Percentiles rank a stretch among this genome's conserved stretches.
Conservation (phyloP, 768 basidiomycete species). For the Kwoniella heveanensis region DNA sequence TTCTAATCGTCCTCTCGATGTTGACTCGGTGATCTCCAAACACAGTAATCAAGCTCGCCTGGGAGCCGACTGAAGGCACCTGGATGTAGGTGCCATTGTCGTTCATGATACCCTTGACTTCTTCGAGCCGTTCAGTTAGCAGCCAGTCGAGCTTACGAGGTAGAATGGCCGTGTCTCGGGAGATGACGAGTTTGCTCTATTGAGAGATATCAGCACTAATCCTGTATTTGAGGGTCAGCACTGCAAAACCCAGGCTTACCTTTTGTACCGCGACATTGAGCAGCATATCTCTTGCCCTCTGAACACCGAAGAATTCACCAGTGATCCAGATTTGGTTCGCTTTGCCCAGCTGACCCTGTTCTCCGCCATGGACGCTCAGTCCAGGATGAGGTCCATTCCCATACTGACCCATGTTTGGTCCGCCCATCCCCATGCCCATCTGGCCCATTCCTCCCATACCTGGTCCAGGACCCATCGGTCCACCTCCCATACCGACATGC, state of each 20-base stretch:
- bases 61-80: constrained; percentile 87
- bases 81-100: constrained; percentile 97
- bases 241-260: constrained; percentile 63
- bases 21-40: constrained; percentile 92
- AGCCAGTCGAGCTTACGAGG: constrained; percentile 99
- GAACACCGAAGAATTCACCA: constrained; percentile 94
- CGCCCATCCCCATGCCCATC: constrained; percentile 59
- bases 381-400: constrained; percentile 56
- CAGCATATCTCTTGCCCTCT: constrained; percentile 92
- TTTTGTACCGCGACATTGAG: constrained; percentile 83
- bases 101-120: constrained; percentile 86
- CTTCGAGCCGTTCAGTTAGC: constrained; percentile 92
- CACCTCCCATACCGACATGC: constrained; percentile 37
- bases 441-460: constrained; percentile 21
- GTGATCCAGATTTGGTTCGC: constrained; percentile 91
- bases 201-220: neutral
- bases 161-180: constrained; percentile 87
- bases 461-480: constrained; percentile 29
- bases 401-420: constrained; percentile 35
- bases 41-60: constrained; percentile 87
- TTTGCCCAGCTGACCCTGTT: constrained; percentile 60
- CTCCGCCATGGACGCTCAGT: constrained; percentile 37
- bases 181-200: constrained; percentile 85
- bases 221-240: no score
- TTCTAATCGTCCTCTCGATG: constrained; percentile 88